phyloP scores from a whole-genome alignment of 1,284 basidiomycete genomes.

The Apiotrichum akiyoshidainum region DNA sequence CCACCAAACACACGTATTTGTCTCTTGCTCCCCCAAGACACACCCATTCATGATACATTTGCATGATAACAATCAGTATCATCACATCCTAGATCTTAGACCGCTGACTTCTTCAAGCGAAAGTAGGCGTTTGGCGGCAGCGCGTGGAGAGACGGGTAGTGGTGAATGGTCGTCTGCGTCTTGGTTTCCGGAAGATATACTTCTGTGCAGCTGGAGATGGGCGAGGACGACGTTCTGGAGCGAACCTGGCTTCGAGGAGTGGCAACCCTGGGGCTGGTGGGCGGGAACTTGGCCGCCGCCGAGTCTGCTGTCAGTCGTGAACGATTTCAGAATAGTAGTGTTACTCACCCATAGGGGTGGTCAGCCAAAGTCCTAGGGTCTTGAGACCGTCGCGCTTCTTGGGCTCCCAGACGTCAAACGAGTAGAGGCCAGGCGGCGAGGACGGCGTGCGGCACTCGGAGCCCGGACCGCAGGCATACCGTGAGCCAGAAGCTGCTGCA shows the following conservation, averaged over 20 bases:
- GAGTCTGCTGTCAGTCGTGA: background rate
- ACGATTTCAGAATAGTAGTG: background rate
- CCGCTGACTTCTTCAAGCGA: background rate
- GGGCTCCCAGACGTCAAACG: background rate
- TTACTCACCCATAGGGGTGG: background rate
- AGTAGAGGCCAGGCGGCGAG: background rate
- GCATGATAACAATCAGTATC: too few relatives aligned
- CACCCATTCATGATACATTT: background rate
- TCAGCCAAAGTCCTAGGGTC: background rate
- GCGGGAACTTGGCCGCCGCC: background rate
- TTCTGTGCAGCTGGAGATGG: too few relatives aligned
- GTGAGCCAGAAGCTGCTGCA: background rate
- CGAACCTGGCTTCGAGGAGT: background rate
- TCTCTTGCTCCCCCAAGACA: background rate
- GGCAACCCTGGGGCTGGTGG: background rate
- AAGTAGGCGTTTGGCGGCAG: background rate
- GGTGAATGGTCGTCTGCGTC: background rate
- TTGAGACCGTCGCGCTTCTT: background rate
- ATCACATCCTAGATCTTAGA: too few relatives aligned
- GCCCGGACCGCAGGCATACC: background rate
- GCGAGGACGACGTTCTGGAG: background rate
- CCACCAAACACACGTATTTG: too few relatives aligned
- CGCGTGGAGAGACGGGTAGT: background rate
- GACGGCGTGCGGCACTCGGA: conserved; percentile 1
- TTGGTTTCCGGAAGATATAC: too few relatives aligned